Conservation (phyloP, 2,329 filamentous ascomycete species). For the Exophiala sideris region DNA sequence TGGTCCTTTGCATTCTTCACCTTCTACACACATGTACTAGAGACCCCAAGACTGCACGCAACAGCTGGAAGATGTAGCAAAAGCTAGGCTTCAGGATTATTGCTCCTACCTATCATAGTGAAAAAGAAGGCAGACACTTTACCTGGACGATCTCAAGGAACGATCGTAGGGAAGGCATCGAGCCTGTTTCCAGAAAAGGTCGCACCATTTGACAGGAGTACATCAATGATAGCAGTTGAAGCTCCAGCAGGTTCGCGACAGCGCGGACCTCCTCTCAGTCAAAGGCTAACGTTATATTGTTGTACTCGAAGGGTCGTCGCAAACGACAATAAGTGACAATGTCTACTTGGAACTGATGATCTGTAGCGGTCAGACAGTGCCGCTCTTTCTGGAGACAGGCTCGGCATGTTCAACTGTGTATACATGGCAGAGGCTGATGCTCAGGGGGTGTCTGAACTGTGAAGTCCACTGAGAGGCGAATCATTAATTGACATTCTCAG, state of each 20-base stretch:
- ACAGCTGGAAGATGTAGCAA: conserved; percentile 13
- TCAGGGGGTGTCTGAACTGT: not conserved
- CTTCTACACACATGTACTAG: too few species aligned
- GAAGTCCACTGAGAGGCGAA: not conserved
- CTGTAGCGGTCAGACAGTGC: too few species aligned
- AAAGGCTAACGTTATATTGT: too few species aligned
- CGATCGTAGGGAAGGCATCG: conserved; percentile 2
- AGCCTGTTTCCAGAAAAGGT: not conserved
- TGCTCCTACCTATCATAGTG: conserved; percentile 9
- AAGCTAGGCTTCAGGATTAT: conserved; percentile 20
- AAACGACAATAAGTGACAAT: too few species aligned
- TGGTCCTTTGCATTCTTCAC: too few species aligned
- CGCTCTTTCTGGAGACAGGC: too few species aligned
- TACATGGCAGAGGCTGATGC: too few species aligned
- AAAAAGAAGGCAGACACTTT: conserved; percentile 20
- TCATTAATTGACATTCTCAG: not conserved
- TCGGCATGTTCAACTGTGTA: too few species aligned
- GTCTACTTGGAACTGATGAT: too few species aligned
- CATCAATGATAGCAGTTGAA: not conserved
- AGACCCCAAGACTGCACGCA: not conserved
- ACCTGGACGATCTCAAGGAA: conserved; percentile 6
- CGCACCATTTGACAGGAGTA: not conserved
- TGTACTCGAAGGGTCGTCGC: too few species aligned
- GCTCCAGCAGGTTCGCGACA: too few species aligned
- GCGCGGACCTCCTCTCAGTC: too few species aligned